Evolutionary conservation across 345 rosid genomes (phyloP).

Genomic region (Gossypium raimondii): DNA sequence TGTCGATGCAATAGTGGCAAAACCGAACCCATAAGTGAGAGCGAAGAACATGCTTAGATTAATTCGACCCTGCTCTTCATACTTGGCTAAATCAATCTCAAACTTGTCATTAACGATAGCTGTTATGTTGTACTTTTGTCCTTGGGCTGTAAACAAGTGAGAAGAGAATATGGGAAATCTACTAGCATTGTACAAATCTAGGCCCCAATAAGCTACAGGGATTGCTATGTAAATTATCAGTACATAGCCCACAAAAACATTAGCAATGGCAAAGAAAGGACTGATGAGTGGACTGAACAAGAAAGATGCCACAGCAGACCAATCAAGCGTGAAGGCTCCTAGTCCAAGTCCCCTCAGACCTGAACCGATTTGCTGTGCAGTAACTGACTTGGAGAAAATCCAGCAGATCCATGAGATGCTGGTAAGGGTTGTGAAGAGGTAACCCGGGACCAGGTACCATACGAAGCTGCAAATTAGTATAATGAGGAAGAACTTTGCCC

Average conservation of each 20-base stretch:
- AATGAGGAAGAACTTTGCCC: slow-evolving; percentile 80
- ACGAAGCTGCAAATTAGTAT: slow-evolving; percentile 66
- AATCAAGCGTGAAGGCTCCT: slow-evolving; percentile 81
- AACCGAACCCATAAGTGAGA: slow-evolving; percentile 73
- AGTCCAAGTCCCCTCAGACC: slow-evolving; percentile 84
- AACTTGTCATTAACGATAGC: slow-evolving; percentile 73
- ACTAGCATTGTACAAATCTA: slow-evolving; percentile 50
- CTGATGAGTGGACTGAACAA: slow-evolving; percentile 75
- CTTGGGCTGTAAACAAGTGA: slow-evolving; percentile 65
- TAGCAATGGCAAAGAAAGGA: slow-evolving; percentile 84
- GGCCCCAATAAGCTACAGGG: slow-evolving; percentile 72
- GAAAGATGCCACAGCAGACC: slow-evolving; percentile 77
- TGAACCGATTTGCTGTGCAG: slow-evolving; percentile 84
- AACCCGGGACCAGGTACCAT: slow-evolving; percentile 77
- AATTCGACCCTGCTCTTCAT: slow-evolving; percentile 69
- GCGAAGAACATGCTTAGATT: slow-evolving; percentile 83
- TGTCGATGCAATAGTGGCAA: slow-evolving; percentile 85
- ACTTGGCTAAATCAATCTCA: slow-evolving; percentile 56
- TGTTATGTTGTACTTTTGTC: slow-evolving; percentile 48
- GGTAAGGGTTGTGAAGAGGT: slow-evolving; percentile 69
- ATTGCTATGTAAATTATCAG: slow-evolving; percentile 54
- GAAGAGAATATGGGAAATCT: slow-evolving; percentile 82
- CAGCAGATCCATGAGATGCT: slow-evolving; percentile 90
- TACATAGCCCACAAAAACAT: slow-evolving; percentile 52
- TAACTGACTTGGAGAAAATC: slow-evolving; percentile 70